Conservation (phyloP, 805 yeast genomes). For the Lachancea dasiensis region DNA sequence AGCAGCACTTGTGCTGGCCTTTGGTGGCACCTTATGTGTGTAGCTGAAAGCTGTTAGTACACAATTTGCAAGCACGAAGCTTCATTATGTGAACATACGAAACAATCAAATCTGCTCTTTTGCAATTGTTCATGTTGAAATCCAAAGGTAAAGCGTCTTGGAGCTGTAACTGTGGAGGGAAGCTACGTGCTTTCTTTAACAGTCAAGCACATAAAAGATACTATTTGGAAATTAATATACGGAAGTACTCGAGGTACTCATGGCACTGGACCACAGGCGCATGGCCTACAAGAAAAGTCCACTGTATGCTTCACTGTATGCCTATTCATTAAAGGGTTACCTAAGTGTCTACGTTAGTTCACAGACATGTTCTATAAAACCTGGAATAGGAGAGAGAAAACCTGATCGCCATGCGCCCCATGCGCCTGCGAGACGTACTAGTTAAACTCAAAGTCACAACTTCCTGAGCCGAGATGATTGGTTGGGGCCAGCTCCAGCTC, state of each 20-base stretch:
- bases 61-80: background rate
- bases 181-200: too few relatives aligned
- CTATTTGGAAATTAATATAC: too few relatives aligned
- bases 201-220: too few relatives aligned
- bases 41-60: constrained; percentile 29
- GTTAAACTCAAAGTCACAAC: constrained; percentile 12
- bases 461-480: constrained; percentile 12
- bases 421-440: background rate
- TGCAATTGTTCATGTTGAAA: constrained; percentile 23
- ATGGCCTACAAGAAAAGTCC: too few relatives aligned
- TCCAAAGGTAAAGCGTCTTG: background rate
- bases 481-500: constrained; percentile 52
- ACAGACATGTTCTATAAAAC: too few relatives aligned
- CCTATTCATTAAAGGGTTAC: too few relatives aligned
- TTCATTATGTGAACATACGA: constrained; percentile 19
- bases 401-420: background rate
- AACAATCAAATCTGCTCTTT: constrained; percentile 35
- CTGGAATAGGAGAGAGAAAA: too few relatives aligned
- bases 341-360: too few relatives aligned
- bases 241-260: too few relatives aligned
- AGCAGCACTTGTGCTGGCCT: constrained; percentile 40
- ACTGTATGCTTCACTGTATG: too few relatives aligned
- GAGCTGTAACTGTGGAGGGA: too few relatives aligned
- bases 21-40: constrained; percentile 44
- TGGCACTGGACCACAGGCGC: too few relatives aligned